Conservation (phyloP, 2,329 filamentous ascomycete species). For the Coniochaeta pulveracea region DNA sequence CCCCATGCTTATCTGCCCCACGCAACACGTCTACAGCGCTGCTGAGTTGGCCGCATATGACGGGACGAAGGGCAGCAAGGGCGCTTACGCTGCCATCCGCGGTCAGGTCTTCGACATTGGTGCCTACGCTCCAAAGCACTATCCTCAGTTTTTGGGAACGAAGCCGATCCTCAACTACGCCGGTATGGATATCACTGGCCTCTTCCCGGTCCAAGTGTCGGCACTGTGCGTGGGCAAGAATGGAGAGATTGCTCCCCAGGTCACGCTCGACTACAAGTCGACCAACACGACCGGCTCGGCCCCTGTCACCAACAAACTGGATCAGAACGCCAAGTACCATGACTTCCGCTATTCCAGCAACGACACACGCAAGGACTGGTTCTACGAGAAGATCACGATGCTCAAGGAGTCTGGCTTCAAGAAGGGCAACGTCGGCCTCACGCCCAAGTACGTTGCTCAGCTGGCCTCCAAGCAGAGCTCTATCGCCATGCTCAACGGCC, state of each 20-base stretch:
- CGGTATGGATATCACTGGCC: slow-evolving; percentile 70
- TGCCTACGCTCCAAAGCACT: slow-evolving; percentile 64
- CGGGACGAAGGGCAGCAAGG: slow-evolving; percentile 51
- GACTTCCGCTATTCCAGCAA: slow-evolving; percentile 83
- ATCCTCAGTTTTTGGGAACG: slow-evolving; percentile 53
- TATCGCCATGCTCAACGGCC: slow-evolving; percentile 67
- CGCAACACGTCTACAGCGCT: slow-evolving; percentile 74
- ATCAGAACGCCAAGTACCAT: slow-evolving; percentile 72
- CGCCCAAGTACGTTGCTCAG: slow-evolving; percentile 61
- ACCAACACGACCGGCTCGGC: slow-evolving; percentile 64
- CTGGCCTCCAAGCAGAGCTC: slow-evolving; percentile 51
- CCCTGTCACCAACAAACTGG: slow-evolving; percentile 51
- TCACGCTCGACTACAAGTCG: slow-evolving; percentile 75
- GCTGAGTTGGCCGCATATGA: slow-evolving; percentile 64
- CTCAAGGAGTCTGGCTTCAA: slow-evolving; percentile 62
- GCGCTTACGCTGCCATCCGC: slow-evolving; percentile 69
- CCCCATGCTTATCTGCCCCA: slow-evolving; percentile 80
- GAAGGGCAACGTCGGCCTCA: slow-evolving; percentile 82
- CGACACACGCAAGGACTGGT: slow-evolving; percentile 83
- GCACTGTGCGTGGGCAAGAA: slow-evolving; percentile 74
- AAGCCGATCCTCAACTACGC: slow-evolving; percentile 68
- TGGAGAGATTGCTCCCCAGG: slow-evolving; percentile 52
- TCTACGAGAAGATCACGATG: slow-evolving; percentile 73
- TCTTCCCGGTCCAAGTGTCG: slow-evolving; percentile 92
- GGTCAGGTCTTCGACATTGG: slow-evolving; percentile 81